phyloP scores from a whole-genome alignment of 306 rosid species.

The Trifolium repens region DNA sequence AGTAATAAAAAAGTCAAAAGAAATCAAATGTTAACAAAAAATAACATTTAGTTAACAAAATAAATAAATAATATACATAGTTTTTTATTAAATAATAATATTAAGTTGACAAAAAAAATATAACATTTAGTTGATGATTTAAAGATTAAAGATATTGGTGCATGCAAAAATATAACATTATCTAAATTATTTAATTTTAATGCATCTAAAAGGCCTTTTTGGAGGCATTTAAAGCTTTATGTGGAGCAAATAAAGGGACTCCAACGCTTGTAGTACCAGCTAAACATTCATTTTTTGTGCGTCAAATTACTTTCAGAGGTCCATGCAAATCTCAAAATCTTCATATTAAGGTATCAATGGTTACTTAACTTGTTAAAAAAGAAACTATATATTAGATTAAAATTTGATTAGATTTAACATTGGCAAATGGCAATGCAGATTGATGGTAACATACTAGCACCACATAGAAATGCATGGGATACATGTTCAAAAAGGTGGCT shows the following conservation, averaged over 20 bases:
- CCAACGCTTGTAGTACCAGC: conserved; percentile 35
- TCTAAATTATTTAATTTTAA: no score
- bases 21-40: no score
- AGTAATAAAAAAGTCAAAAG: no score
- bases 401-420: background rate
- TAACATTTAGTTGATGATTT: no score
- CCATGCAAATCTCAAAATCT: conserved; percentile 46
- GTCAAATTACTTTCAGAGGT: conserved; percentile 8
- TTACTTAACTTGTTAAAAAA: background rate
- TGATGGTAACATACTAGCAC: conserved; percentile 40
- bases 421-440: conserved; percentile 31
- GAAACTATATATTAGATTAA: background rate
- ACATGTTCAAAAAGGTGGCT: conserved; percentile 38
- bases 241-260: conserved; percentile 35
- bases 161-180: no score
- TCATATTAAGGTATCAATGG: conserved; percentile 27
- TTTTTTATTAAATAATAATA: no score
- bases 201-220: conserved; percentile 44
- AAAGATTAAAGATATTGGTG: no score
- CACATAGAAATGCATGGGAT: conserved; percentile 35
- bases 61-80: no score
- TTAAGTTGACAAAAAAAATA: no score
- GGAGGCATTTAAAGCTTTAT: conserved; percentile 44
- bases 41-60: no score
- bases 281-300: conserved; percentile 25